These are phyloP conservation scores for Trifolium repens DNA, from an alignment of 306 rosid genomes.

Conservation along the genomic window DNA sequence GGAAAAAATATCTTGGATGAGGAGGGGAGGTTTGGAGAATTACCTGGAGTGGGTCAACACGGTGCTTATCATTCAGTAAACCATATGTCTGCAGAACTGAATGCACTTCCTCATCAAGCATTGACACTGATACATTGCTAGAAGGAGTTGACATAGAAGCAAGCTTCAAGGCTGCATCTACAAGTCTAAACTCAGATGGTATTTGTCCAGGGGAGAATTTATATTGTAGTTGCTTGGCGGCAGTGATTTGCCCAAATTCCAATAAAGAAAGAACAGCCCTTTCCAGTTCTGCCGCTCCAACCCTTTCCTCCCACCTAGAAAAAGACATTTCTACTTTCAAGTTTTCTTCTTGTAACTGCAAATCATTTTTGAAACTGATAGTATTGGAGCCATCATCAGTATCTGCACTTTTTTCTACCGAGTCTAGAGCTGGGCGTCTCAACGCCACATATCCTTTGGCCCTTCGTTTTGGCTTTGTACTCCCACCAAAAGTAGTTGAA, in stretches of 20 bases:
- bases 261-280: slow-evolving; percentile 92
- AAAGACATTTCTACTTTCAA: slow-evolving; percentile 74
- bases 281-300: slow-evolving; percentile 88
- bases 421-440: slow-evolving; percentile 67
- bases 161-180: slow-evolving; percentile 86
- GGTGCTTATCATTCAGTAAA: slow-evolving; percentile 53
- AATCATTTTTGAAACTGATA: slow-evolving; percentile 57
- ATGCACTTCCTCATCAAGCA: slow-evolving; percentile 79
- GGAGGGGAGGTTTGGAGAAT: slow-evolving; percentile 39
- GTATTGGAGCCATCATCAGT: slow-evolving; percentile 70
- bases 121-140: slow-evolving; percentile 53
- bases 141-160: slow-evolving; percentile 75
- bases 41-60: slow-evolving; percentile 78
- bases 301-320: slow-evolving; percentile 95
- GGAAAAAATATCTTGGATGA: slow-evolving; percentile 1
- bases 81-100: slow-evolving; percentile 60
- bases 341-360: slow-evolving; percentile 71
- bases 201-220: slow-evolving; percentile 85
- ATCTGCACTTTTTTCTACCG: slow-evolving; percentile 62
- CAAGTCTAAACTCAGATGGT: slow-evolving; percentile 81
- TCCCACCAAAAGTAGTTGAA: slow-evolving; percentile 65
- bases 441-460: slow-evolving; percentile 70
- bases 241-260: slow-evolving; percentile 94
- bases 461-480: slow-evolving; percentile 81
- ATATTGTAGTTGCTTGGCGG: slow-evolving; percentile 89